A percentile compares a stretch with the other conserved stretches of the same genome.
phyloP scores from a whole-genome alignment of 345 rosid species.

The Euclidium syriacum region DNA sequence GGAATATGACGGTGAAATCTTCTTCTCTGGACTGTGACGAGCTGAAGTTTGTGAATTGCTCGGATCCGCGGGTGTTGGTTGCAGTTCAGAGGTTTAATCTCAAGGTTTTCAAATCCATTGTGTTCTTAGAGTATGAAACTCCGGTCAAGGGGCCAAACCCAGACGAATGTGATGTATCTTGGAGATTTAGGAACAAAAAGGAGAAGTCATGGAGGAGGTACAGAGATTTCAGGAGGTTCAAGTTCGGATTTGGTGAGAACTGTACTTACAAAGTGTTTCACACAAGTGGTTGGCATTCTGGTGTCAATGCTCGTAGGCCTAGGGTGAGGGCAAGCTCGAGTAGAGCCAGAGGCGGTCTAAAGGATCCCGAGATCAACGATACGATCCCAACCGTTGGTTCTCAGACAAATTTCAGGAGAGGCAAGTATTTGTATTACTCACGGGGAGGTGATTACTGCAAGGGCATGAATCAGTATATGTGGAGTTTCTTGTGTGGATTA shows the following conservation, averaged over 20 bases:
- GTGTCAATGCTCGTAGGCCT: slow-evolving; percentile 68
- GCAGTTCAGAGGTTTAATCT: slow-evolving; percentile 78
- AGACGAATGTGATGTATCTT: slow-evolving; percentile 80
- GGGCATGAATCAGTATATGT: slow-evolving; percentile 90
- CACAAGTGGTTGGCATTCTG: slow-evolving; percentile 81
- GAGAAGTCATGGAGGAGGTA: slow-evolving; percentile 96
- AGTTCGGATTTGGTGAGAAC: slow-evolving; percentile 53
- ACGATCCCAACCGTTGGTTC: slow-evolving; percentile 58
- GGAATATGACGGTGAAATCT: slow-evolving; percentile 30
- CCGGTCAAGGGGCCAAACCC: slow-evolving; percentile 67
- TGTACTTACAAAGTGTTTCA: slow-evolving; percentile 57
- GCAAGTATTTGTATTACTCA: slow-evolving; percentile 79
- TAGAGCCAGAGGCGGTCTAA: slow-evolving; percentile 23
- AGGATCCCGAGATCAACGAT: slow-evolving; percentile 63
- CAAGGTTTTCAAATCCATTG: slow-evolving; percentile 61
- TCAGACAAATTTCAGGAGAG: slow-evolving; percentile 54
- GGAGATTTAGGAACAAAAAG: slow-evolving; percentile 90
- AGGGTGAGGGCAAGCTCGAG: slow-evolving; percentile 28
- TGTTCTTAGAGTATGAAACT: slow-evolving; percentile 70
- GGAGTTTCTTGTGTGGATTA: slow-evolving; percentile 95
- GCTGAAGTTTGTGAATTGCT: slow-evolving; percentile 59
- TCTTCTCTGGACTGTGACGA: slow-evolving; percentile 43
- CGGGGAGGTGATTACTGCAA: slow-evolving; percentile 91
- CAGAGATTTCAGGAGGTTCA: slow-evolving; percentile 88
- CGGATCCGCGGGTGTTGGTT: slow-evolving; percentile 66